phyloP scores from a whole-genome alignment of 1,284 basidiomycete species.

The Cerrena zonata region DNA sequence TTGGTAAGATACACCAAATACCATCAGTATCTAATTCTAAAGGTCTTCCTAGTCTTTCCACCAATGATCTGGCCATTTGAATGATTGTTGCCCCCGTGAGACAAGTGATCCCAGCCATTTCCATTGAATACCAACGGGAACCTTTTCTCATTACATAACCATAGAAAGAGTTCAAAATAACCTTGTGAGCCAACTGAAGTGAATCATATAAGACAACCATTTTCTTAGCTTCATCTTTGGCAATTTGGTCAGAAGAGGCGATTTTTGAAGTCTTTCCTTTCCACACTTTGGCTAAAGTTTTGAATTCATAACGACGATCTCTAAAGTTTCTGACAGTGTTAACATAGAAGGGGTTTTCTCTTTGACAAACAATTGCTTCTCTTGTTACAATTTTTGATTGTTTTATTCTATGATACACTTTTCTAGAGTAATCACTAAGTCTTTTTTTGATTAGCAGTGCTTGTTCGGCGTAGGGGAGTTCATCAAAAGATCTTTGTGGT shows the following conservation, averaged over 20 bases:
- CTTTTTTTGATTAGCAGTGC: conserved; percentile 92
- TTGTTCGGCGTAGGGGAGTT: conserved; percentile 84
- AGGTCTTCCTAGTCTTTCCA: conserved; percentile 95
- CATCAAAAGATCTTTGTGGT: conserved; percentile 77
- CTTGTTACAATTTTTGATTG: conserved; percentile 94
- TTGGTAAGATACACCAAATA: conserved; percentile 99
- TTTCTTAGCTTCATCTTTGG: conserved; percentile 95
- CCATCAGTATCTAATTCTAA: conserved; percentile 98
- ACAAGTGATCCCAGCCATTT: conserved; percentile 99
- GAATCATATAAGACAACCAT: conserved; percentile 99
- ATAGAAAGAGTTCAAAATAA: conserved; percentile 99
- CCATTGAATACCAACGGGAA: conserved; percentile 99
- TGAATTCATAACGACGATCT: conserved; percentile 98
- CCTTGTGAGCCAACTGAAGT: conserved; percentile 98
- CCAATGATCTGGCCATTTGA: conserved; percentile 97
- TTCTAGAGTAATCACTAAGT: conserved; percentile 95
- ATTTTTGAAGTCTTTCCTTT: conserved; percentile 95
- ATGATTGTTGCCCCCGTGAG: conserved; percentile 98
- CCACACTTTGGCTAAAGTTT: conserved; percentile 97
- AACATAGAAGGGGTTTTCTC: conserved; percentile 99
- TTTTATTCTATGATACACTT: conserved; percentile 99
- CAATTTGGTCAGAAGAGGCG: conserved; percentile 64
- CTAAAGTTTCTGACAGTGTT: conserved; percentile 96
- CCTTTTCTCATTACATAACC: conserved; percentile 99
- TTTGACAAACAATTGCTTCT: conserved; percentile 94